Percentiles rank a stretch among this genome's conserved stretches.
These are phyloP conservation scores for Plantago elongata DNA, from an alignment of 257 asterid species.

Conservation along the genomic window DNA sequence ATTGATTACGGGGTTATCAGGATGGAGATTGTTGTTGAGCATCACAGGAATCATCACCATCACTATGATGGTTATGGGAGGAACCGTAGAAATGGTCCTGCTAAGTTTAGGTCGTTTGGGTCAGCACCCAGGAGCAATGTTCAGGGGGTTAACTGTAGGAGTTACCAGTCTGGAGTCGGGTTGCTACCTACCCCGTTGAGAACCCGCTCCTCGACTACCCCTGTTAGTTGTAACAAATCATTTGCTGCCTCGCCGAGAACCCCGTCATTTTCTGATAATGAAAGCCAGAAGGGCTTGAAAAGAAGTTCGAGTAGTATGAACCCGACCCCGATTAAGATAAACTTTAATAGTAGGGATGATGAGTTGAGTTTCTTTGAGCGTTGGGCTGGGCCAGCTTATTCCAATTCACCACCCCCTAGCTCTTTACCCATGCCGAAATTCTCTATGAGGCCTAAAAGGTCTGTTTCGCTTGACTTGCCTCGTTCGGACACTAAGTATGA, in stretches of 20 bases:
- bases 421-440: slow-evolving; percentile 91
- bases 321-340: slow-evolving; percentile 45
- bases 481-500: slow-evolving; percentile 39
- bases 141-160: slow-evolving; percentile 39
- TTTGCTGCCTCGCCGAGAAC: slow-evolving; percentile 38
- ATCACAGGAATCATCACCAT: slow-evolving; percentile 54
- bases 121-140: slow-evolving; percentile 28
- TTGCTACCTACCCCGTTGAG: slow-evolving; percentile 38
- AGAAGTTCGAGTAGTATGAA: slow-evolving; percentile 33
- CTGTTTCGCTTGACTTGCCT: slow-evolving; percentile 71
- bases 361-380: slow-evolving; percentile 63
- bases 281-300: slow-evolving; percentile 25
- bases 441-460: slow-evolving; percentile 58
- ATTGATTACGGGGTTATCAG: not conserved
- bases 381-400: slow-evolving; percentile 98
- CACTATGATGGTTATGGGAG: slow-evolving; percentile 32
- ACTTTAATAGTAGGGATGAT: slow-evolving; percentile 21
- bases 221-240: slow-evolving; percentile 25
- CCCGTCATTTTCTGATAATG: slow-evolving; percentile 28
- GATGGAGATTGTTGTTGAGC: slow-evolving; percentile 75
- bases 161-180: slow-evolving; percentile 40
- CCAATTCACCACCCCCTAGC: slow-evolving; percentile 94
- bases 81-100: slow-evolving; percentile 24
- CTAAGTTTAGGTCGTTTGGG: slow-evolving; percentile 22
- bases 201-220: slow-evolving; percentile 26